These are phyloP conservation scores for Fusarium kyushuense DNA, from an alignment of 2,329 filamentous ascomycete species.

Conservation along the genomic window DNA sequence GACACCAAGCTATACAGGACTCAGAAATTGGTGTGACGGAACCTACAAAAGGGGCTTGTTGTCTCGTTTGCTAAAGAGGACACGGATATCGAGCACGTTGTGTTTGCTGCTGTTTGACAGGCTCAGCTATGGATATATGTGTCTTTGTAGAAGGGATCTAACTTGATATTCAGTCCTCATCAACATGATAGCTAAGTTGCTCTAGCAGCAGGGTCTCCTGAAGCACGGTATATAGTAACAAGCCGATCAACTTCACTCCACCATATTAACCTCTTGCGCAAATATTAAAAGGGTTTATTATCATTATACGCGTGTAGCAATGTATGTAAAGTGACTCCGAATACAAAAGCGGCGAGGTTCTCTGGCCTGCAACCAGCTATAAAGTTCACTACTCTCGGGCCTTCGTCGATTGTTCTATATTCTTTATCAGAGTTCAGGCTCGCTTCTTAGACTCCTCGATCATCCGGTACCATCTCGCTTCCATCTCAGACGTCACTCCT, in stretches of 20 bases:
- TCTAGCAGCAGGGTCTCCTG: not conserved
- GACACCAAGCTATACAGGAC: not conserved
- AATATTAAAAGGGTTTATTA: not conserved
- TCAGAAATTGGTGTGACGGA: not conserved
- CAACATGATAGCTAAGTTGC: not conserved
- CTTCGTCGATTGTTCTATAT: not conserved
- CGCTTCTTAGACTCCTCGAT: conserved; percentile 43
- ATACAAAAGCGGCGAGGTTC: not conserved
- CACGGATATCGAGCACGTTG: not conserved
- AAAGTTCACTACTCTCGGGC: not conserved
- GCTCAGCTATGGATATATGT: not conserved
- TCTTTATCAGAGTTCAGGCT: not conserved
- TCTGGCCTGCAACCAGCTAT: not conserved
- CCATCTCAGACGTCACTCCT: conserved; percentile 57
- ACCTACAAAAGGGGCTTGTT: not conserved
- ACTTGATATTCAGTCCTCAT: not conserved
- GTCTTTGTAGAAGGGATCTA: not conserved
- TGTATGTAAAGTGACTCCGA: not conserved
- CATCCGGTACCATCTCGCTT: conserved; percentile 55
- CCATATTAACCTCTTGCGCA: too few relatives aligned
- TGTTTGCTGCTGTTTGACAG: not conserved
- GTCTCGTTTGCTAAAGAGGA: not conserved
- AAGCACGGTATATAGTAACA: not conserved
- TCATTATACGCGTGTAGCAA: not conserved
- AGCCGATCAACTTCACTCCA: not conserved